These are phyloP conservation scores for Clonostachys rosea DNA, from an alignment of 2,329 filamentous ascomycete genomes.

Conservation along the genomic window DNA sequence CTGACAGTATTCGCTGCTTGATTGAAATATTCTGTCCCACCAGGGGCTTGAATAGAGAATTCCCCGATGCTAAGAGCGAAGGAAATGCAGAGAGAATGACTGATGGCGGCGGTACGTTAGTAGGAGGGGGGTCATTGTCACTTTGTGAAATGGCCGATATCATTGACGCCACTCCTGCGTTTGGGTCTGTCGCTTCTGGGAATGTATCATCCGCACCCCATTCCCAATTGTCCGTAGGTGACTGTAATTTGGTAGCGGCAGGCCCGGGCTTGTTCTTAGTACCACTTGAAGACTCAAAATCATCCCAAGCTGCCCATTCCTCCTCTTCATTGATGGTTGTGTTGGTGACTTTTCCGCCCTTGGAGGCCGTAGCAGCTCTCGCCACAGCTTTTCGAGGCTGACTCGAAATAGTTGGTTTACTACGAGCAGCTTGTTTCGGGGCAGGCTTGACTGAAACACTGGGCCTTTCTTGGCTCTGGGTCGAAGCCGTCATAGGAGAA, in stretches of 20 bases:
- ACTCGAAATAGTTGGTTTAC: conserved; percentile 32
- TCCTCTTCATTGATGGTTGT: conserved; percentile 24
- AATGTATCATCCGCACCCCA: conserved; percentile 39
- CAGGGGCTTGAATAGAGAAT: conserved; percentile 62
- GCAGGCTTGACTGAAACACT: conserved; percentile 15
- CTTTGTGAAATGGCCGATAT: conserved; percentile 1
- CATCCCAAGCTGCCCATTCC: conserved; percentile 48
- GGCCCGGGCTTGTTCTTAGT: conserved; percentile 1
- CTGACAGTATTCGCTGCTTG: conserved; percentile 59
- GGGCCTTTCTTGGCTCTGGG: conserved; percentile 1
- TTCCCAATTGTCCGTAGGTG: conserved; percentile 33
- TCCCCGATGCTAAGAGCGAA: conserved; percentile 61
- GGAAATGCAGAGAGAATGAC: conserved; percentile 76
- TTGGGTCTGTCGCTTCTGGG: conserved; percentile 6
- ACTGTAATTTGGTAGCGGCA: conserved; percentile 8
- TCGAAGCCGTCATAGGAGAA: conserved; percentile 10
- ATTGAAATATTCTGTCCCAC: conserved; percentile 51
- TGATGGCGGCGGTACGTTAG: conserved; percentile 85
- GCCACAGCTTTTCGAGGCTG: background rate
- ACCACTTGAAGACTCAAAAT: conserved; percentile 22
- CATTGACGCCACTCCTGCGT: background rate
- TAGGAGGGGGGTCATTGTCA: conserved; percentile 57
- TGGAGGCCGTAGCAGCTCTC: conserved; percentile 3
- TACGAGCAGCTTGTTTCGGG: conserved; percentile 37
- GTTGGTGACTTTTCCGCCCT: background rate